Evolutionary conservation across 164 flowering plant species (phyloP).

Genomic region (Vitis labrusca): DNA sequence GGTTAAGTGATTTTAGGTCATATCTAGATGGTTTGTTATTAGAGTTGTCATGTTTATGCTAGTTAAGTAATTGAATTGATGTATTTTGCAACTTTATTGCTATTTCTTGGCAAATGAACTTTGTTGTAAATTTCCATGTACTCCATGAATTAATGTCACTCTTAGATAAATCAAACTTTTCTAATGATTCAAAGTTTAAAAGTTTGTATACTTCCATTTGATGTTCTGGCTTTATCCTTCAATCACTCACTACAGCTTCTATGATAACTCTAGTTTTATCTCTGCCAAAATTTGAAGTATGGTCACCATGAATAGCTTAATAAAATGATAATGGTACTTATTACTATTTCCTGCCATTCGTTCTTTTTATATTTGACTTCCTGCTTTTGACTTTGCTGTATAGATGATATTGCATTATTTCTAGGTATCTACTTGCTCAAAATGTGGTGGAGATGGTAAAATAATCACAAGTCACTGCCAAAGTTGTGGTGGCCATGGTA

Average conservation of each 20-base stretch:
- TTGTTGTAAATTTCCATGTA: background rate
- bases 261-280: too few relatives aligned
- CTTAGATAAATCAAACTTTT: background rate
- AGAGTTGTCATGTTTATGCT: too few relatives aligned
- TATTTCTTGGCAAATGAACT: background rate
- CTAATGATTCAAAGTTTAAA: background rate
- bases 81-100: background rate
- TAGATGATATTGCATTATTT: slow-evolving; percentile 9
- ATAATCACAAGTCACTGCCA: slow-evolving; percentile 66
- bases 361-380: background rate
- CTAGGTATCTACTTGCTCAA: slow-evolving; percentile 82
- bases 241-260: too few relatives aligned
- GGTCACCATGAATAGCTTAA: background rate
- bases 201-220: background rate
- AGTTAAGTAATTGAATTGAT: background rate
- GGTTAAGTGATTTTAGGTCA: too few relatives aligned
- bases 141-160: background rate
- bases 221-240: too few relatives aligned
- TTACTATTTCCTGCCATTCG: background rate
- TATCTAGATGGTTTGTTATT: too few relatives aligned
- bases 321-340: too few relatives aligned
- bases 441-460: slow-evolving; percentile 80
- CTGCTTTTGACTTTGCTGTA: background rate
- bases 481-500: slow-evolving; percentile 70
- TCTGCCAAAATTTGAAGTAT: background rate